phyloP scores from a whole-genome alignment of 176 grass and related monocot genomes.

The Alloteropsis semialata region DNA sequence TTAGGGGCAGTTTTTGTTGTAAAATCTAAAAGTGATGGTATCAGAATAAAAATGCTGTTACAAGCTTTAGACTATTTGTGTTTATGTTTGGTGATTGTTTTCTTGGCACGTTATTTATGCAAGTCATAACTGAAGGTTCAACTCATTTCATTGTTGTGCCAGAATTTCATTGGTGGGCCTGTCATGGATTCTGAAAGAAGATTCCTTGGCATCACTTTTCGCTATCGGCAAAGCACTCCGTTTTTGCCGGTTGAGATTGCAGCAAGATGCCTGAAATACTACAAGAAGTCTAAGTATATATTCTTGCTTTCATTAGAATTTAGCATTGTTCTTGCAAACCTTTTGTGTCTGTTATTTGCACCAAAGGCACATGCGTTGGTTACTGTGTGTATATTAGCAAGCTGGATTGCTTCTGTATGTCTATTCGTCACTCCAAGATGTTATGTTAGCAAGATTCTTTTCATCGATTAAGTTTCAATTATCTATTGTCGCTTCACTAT shows the following conservation, averaged over 20 bases:
- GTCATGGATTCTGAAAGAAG: constrained; percentile 3
- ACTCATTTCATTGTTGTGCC: background rate
- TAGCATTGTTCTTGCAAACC: background rate
- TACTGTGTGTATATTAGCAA: background rate
- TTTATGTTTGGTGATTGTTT: background rate
- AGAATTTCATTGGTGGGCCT: constrained; percentile 13
- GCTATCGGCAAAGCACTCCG: no score
- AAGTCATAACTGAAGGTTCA: background rate
- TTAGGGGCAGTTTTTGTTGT: background rate
- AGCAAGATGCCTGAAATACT: no score
- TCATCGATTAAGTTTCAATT: background rate
- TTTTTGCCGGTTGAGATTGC: no score
- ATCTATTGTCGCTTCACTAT: background rate
- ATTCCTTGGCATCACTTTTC: no score
- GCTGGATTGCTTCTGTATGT: background rate
- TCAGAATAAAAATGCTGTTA: background rate
- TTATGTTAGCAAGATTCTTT: background rate
- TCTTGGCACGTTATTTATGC: background rate
- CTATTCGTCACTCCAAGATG: background rate
- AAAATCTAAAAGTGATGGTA: background rate
- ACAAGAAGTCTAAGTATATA: no score
- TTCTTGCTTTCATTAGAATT: no score
- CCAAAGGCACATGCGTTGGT: background rate
- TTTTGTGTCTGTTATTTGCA: background rate
- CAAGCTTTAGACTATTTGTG: background rate